Conservation (phyloP, 139 green algal genomes). For the Zygnema cylindricum region DNA sequence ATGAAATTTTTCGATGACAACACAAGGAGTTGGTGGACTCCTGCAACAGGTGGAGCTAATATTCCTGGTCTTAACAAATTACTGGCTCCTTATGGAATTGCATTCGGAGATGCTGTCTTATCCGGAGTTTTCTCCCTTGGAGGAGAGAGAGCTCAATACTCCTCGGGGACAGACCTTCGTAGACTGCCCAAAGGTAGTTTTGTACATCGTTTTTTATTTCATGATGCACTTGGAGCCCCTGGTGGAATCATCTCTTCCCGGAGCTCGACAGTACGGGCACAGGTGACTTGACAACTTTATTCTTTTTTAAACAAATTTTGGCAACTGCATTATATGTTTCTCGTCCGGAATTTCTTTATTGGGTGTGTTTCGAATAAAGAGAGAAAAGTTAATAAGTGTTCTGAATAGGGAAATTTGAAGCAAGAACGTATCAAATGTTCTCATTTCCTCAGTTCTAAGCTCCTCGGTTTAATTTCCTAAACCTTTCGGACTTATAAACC, state of each 20-base stretch:
- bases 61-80: conserved; percentile 96
- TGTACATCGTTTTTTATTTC: conserved; percentile 65
- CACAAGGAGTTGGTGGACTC: conserved; percentile 77
- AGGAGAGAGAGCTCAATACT: conserved; percentile 22
- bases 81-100: conserved; percentile 80
- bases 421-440: no score
- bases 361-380: no score
- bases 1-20: conserved; percentile 99
- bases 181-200: conserved; percentile 71
- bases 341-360: no score
- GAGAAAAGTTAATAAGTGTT: no score
- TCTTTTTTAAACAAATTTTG: no score
- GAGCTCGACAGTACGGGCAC: neutral
- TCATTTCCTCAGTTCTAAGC: no score
- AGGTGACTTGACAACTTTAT: no score
- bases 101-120: conserved; percentile 75
- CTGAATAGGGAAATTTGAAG: no score
- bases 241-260: neutral
- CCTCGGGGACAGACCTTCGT: conserved; percentile 71
- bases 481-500: no score
- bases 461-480: no score
- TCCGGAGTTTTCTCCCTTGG: conserved; percentile 49
- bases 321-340: no score
- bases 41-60: conserved; percentile 84
- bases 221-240: conserved; percentile 5